phyloP scores from a whole-genome alignment of 805 yeast genomes.

The Cyberlindnera japonica region DNA sequence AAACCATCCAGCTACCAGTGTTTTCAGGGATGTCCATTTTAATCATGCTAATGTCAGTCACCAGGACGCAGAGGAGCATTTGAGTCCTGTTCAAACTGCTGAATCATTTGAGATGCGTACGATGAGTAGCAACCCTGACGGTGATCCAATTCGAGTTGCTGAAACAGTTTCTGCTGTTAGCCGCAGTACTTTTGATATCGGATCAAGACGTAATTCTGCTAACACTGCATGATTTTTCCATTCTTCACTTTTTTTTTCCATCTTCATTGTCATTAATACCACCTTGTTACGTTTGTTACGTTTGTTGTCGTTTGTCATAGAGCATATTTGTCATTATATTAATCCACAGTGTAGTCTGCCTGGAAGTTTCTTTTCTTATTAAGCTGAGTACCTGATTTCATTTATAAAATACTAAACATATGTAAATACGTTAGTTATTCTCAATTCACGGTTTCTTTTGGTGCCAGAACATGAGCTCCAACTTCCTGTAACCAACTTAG shows the following conservation, averaged over 20 bases:
- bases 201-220: slow-evolving; percentile 10
- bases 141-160: slow-evolving; percentile 11
- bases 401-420: too few relatives aligned
- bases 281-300: background rate
- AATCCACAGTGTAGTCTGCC: too few relatives aligned
- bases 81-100: slow-evolving; percentile 1
- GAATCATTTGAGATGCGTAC: slow-evolving; percentile 6
- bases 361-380: too few relatives aligned
- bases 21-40: slow-evolving; percentile 17
- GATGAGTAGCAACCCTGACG: slow-evolving; percentile 4
- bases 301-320: too few relatives aligned
- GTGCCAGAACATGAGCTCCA: slow-evolving; percentile 22
- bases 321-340: too few relatives aligned
- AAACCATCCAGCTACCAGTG: background rate
- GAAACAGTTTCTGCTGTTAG: slow-evolving; percentile 11
- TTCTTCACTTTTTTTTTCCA: background rate
- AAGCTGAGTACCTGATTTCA: too few relatives aligned
- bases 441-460: slow-evolving; percentile 12
- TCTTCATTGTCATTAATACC: background rate
- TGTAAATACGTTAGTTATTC: background rate
- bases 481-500: slow-evolving; percentile 82
- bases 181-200: slow-evolving; percentile 5
- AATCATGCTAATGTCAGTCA: slow-evolving; percentile 6
- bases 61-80: background rate
- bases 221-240: slow-evolving; percentile 5